Evolutionary conservation across 345 rosid species (phyloP), one percentile per base, ranked within the genome.

Genomic region (Brassica rapa): DNA sequence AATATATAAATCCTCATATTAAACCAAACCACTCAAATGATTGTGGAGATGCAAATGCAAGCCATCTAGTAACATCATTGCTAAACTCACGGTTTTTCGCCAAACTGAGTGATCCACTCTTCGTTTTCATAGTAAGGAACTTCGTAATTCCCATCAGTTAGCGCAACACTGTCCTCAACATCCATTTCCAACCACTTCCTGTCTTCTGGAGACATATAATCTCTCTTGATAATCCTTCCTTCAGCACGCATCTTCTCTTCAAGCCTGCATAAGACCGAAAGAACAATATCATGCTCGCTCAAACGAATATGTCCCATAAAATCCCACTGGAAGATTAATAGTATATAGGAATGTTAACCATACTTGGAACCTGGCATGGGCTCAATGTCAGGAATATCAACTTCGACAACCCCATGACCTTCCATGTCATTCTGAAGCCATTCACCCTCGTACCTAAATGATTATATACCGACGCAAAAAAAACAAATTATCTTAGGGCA

Each of bases 341-440:
- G 70, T 0, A 12, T 46, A 19, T 19, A 72, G 75, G 68, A 72
- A 39, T 39, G 19, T 51, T 25, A 33, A 59, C 61, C 96, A 7
- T 90, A 90, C 98, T 88, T 86, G 85, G 97, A 94, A 82, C 96
- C 97, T 12, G 97, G 98, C 14, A 94, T 71, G 41, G 97, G 97
- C 85, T 94, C 94, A 68, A 90, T 78, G 70, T 87, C 97, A 77
- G 98, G 98, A 77, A 93, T 89, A 82, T 94, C 91, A 86, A 91
- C 94, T 86, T 90, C 96, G 21, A 90, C 82, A 70, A 93, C 96
- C 72, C 97, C 97, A 82, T 93, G 97, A 57, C 98, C 96, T 46
- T 90, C 97, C 92, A 87, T 86, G 64, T 87, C 79, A 65, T 93
- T 93, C 77, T 85, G 92, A 71, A 90, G 89, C 98, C 98, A 93